Percentiles rank a stretch among this genome's conserved stretches.
phyloP scores from a whole-genome alignment of 345 rosid species.

The Atalantia buxifolia region DNA sequence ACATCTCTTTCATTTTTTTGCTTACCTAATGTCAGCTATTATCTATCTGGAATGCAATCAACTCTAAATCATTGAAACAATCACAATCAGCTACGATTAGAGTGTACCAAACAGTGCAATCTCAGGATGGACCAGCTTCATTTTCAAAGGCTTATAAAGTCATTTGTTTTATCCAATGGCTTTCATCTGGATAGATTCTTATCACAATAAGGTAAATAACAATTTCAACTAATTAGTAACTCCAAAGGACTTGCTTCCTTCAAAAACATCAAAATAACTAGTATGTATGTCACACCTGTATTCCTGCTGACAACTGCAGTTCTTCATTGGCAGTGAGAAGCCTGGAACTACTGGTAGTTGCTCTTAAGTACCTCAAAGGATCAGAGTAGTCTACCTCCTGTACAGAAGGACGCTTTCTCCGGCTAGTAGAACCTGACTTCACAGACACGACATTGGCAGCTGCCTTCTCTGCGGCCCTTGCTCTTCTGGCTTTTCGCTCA shows the following conservation, averaged over 20 bases:
- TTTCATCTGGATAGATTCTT: not conserved
- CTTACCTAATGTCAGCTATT: not conserved
- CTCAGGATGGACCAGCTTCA: not conserved
- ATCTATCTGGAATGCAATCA: not conserved
- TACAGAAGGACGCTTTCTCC: constrained; percentile 53
- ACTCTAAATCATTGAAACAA: not conserved
- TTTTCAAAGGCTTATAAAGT: not conserved
- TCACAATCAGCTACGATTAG: not conserved
- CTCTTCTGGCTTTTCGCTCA: constrained; percentile 75
- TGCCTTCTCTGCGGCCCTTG: constrained; percentile 65
- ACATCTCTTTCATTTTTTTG: not conserved
- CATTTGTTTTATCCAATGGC: not conserved
- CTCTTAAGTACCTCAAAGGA: constrained; percentile 75
- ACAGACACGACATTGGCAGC: constrained; percentile 47
- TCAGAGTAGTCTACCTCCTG: constrained; percentile 73
- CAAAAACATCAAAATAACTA: not conserved
- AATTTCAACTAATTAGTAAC: not conserved
- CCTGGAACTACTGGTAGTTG: constrained; percentile 59
- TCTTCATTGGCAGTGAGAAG: constrained; percentile 91
- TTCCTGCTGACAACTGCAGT: constrained; percentile 67
- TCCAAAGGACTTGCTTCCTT: not conserved
- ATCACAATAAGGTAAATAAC: not conserved
- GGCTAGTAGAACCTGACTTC: constrained; percentile 46
- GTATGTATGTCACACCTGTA: constrained; percentile 60
- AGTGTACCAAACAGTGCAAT: not conserved